These are phyloP conservation scores for Hymenoscyphus albidus DNA, from an alignment of 2,329 filamentous ascomycete genomes.

Conservation along the genomic window DNA sequence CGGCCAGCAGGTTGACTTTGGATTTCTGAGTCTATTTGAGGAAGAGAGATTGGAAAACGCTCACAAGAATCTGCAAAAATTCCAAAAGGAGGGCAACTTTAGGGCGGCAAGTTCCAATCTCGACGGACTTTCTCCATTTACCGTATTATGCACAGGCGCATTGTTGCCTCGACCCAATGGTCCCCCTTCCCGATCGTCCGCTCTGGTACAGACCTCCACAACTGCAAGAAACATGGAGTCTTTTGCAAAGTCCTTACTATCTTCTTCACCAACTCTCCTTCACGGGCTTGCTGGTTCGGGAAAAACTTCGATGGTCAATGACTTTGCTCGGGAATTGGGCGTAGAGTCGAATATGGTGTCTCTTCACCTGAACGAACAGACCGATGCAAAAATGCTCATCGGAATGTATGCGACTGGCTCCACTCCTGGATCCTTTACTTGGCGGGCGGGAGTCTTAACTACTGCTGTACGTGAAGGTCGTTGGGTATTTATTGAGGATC, in stretches of 20 bases:
- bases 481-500: slow-evolving; percentile 96
- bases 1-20: slow-evolving; percentile 70
- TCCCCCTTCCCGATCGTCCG: slow-evolving; percentile 43
- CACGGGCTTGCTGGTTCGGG: slow-evolving; percentile 81
- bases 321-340: slow-evolving; percentile 75
- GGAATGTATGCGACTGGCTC: slow-evolving; percentile 90
- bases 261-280: slow-evolving; percentile 69
- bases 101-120: slow-evolving; percentile 17
- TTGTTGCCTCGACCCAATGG: slow-evolving; percentile 63
- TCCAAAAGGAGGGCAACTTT: background rate
- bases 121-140: slow-evolving; percentile 54
- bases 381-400: slow-evolving; percentile 92
- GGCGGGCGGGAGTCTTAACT: slow-evolving; percentile 88
- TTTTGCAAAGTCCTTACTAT: slow-evolving; percentile 65
- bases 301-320: slow-evolving; percentile 82
- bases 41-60: slow-evolving; percentile 37
- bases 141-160: slow-evolving; percentile 61
- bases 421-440: slow-evolving; percentile 83
- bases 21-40: slow-evolving; percentile 62
- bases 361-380: slow-evolving; percentile 95
- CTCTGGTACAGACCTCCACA: slow-evolving; percentile 67
- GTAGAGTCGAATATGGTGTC: slow-evolving; percentile 84
- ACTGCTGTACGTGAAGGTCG: slow-evolving; percentile 90
- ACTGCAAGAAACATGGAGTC: slow-evolving; percentile 67
- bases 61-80: slow-evolving; percentile 13